phyloP scores from a whole-genome alignment of 495 filamentous ascomycete species.

The Eremomyces bilateralis region DNA sequence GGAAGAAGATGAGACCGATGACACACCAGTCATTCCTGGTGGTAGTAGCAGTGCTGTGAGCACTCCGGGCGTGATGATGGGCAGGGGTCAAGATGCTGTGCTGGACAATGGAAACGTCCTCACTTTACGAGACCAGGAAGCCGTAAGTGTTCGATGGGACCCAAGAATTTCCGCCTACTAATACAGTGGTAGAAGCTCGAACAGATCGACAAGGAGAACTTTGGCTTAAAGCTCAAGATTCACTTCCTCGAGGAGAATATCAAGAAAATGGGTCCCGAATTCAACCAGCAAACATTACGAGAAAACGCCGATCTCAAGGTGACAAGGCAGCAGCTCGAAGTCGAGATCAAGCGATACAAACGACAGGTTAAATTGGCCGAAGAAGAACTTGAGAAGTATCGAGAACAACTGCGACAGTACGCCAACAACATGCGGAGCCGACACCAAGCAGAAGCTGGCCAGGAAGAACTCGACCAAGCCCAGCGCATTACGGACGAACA shows the following conservation, averaged over 20 bases:
- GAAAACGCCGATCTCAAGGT: constrained; percentile 95
- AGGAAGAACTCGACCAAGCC: constrained; percentile 35
- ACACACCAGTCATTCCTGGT: constrained; percentile 49
- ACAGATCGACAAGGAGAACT: constrained; percentile 84
- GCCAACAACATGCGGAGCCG: constrained; percentile 56
- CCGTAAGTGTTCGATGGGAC: constrained; percentile 25
- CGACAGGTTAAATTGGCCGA: constrained; percentile 61
- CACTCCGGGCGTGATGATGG: constrained; percentile 53
- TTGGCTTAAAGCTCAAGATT: constrained; percentile 58
- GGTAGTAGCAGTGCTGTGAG: constrained; percentile 51
- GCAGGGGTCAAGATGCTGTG: constrained; percentile 38
- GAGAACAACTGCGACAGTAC: constrained; percentile 54
- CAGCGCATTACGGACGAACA: constrained; percentile 26
- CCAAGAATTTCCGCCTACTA: constrained; percentile 8
- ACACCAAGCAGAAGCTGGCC: constrained; percentile 39
- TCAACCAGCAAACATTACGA: constrained; percentile 65
- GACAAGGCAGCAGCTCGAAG: constrained; percentile 64
- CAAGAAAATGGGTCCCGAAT: constrained; percentile 63
- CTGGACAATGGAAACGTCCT: constrained; percentile 66
- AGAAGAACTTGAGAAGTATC: constrained; percentile 57
- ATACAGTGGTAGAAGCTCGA: constrained; percentile 42
- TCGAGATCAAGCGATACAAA: constrained; percentile 62
- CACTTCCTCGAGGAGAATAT: constrained; percentile 63
- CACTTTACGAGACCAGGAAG: constrained; percentile 83
- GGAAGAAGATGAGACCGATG: constrained; percentile 34